These are phyloP conservation scores for Obelidium mucronatum DNA, from an alignment of 192 early-diverging fungal genomes.

Conservation along the genomic window DNA sequence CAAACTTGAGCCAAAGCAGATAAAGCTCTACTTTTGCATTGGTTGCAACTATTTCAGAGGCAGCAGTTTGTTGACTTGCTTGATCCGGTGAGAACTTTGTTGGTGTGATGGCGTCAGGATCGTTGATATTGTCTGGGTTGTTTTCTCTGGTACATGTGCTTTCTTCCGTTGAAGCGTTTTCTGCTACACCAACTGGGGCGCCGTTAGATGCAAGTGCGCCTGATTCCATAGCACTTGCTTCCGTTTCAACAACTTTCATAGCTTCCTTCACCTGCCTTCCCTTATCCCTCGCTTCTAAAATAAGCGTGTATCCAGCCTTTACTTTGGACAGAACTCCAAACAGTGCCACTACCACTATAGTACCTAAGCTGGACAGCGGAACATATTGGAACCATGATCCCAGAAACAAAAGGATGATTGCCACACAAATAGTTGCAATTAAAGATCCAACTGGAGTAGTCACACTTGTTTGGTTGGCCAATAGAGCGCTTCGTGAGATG, in stretches of 20 bases:
- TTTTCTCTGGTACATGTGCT: neutral
- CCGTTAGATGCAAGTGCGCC: neutral
- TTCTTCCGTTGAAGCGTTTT: neutral
- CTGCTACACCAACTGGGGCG: neutral
- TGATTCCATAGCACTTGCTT: neutral
- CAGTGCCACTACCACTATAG: conserved; percentile 11
- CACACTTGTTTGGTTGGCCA: conserved; percentile 27
- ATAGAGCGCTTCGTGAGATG: conserved; percentile 21
- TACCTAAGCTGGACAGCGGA: neutral
- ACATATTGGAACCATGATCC: conserved; percentile 14
- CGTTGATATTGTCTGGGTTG: neutral
- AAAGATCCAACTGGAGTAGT: conserved; percentile 4
- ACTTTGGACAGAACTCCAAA: neutral
- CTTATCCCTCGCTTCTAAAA: conserved; percentile 2
- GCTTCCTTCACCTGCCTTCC: neutral
- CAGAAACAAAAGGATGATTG: neutral
- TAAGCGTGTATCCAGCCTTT: neutral
- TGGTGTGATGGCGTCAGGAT: neutral
- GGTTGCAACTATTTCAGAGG: neutral
- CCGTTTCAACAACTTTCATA: conserved; percentile 6
- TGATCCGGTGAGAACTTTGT: too few species aligned
- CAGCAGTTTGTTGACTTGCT: too few species aligned
- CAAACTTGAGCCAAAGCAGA: neutral
- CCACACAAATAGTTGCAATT: neutral
- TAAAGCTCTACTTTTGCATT: neutral